Conservation (phyloP, 2,329 filamentous ascomycete species). For the Microdochium paspali region DNA sequence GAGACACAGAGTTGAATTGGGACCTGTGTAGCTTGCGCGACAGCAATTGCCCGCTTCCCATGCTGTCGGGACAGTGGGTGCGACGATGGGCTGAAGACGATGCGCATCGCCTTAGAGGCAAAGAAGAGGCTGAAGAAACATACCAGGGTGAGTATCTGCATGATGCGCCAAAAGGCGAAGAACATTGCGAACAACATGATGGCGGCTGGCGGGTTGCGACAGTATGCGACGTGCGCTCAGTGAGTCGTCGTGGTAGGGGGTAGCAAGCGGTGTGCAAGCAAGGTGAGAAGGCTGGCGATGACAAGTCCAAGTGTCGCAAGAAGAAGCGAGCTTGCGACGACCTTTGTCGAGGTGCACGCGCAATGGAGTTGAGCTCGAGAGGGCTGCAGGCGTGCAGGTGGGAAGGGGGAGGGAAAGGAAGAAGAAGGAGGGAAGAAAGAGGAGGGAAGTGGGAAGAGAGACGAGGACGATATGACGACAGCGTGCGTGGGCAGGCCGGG, state of each 20-base stretch:
- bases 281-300: no score
- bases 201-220: constrained; percentile 5
- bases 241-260: no score
- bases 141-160: constrained; percentile 55
- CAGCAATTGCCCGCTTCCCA: no score
- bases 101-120: background rate
- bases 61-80: background rate
- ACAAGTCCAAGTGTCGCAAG: no score
- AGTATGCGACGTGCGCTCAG: background rate
- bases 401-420: background rate
- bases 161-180: constrained; percentile 53
- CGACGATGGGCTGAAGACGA: constrained; percentile 1
- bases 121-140: constrained; percentile 11
- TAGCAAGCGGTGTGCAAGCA: no score
- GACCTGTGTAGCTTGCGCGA: background rate
- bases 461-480: no score
- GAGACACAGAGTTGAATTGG: background rate
- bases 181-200: constrained; percentile 54
- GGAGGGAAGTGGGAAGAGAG: background rate
- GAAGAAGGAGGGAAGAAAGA: background rate
- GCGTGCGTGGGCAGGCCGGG: no score
- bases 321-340: no score
- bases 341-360: no score
- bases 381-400: no score
- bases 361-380: no score